Conservation (phyloP, 2,329 filamentous ascomycete genomes). For the Pleurostoma richardsiae region DNA sequence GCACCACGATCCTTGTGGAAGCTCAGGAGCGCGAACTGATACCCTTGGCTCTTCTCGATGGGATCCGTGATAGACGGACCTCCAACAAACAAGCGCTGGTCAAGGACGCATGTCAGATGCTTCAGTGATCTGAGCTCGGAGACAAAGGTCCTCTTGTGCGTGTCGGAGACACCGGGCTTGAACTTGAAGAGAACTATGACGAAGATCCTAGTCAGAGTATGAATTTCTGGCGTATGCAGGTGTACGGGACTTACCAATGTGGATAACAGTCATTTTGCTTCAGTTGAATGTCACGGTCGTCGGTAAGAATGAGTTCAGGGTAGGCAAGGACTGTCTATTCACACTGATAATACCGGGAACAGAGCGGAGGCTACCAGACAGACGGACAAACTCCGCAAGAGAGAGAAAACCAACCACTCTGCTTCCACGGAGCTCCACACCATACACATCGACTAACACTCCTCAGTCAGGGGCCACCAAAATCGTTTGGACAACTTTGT, state of each 20-base stretch:
- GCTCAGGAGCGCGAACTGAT: constrained; percentile 44
- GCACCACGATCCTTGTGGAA: constrained; percentile 40
- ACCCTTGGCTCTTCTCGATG: constrained; percentile 46
- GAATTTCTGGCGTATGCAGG: neutral
- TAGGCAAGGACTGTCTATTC: too few species aligned
- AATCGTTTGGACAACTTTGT: too few species aligned
- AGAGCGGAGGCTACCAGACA: too few species aligned
- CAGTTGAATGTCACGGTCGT: too few species aligned
- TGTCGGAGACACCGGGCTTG: constrained; percentile 29
- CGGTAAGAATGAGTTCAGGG: too few species aligned
- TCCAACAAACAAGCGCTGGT: constrained; percentile 43
- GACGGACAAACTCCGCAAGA: too few species aligned
- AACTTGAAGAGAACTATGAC: constrained; percentile 45
- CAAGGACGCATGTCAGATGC: constrained; percentile 38
- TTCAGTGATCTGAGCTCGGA: constrained; percentile 43
- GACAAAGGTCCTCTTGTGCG: constrained; percentile 39
- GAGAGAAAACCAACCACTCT: too few species aligned
- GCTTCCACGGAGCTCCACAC: too few species aligned
- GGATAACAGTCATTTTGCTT: neutral
- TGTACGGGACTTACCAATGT: neutral
- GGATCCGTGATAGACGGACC: constrained; percentile 48
- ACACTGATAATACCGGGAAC: too few species aligned
- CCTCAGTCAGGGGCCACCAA: too few species aligned
- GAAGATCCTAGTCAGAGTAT: neutral
- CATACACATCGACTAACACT: too few species aligned